Evolutionary conservation across 768 basidiomycete genomes (phyloP), one percentile per base, ranked within the genome.

Genomic region (Xerocomellus amylosporus): DNA sequence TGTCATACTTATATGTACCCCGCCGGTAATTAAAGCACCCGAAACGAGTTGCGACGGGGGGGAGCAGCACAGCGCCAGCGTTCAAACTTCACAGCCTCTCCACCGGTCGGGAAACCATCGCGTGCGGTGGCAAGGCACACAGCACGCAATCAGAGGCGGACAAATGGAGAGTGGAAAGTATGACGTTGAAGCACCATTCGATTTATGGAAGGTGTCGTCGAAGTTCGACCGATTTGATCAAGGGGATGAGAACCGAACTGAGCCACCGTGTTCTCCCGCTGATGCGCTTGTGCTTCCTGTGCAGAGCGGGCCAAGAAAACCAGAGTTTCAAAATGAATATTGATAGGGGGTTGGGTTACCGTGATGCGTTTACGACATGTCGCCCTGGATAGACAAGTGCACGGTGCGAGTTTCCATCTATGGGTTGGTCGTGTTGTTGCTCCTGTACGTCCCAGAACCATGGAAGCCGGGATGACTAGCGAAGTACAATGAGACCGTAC

Each of bases 271-370:
- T n/a, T 30, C 28, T 6, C 28, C 28, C 28, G 28, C 28, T 30
- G 28, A 30, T 30, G 28, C 9, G 12, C 31, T 10, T 31, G 31
- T 31, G 31, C 31, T n/a, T n/a, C n/a, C n/a, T n/a, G n/a, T n/a
- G n/a, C n/a, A n/a, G n/a, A n/a, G n/a, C n/a, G n/a, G n/a, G n/a
- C n/a, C n/a, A n/a, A n/a, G n/a, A n/a, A n/a, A n/a, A n/a, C n/a
- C n/a, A n/a, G n/a, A n/a, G n/a, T n/a, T n/a, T n/a, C n/a, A n/a
- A n/a, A n/a, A n/a, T n/a, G n/a, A n/a, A n/a, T 31, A 37, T 40
- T 10, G 26, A 63, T 62, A 62, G 61, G 61, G 45, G 61, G 45
- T 47, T 63, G 44, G 42, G 15, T 46, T 54, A 20, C 46, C 44
- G 46, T 49, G 49, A 49, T 22, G 8, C 40, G 0, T 46, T 61